Evolutionary conservation across 352 stramenopile species (phyloP), one percentile per base, ranked within the genome.

Genomic region (Phytophthora sp.): DNA sequence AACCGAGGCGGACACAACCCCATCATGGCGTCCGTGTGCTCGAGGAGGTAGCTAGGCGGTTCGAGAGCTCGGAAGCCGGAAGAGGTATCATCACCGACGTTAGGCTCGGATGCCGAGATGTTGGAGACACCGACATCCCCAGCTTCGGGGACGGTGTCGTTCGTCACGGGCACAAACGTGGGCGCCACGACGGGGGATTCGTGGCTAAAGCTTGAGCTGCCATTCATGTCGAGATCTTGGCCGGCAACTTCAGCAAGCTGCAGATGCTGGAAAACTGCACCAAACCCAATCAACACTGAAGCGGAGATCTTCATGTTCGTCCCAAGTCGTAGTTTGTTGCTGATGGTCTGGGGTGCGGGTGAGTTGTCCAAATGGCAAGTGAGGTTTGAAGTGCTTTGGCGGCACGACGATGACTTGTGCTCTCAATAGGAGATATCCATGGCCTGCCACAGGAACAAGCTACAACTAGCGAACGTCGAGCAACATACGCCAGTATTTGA

Each of bases 1-100:
- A 84, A 86, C 53, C 80, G 79, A 15, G 83, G 82, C 27, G 82
- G 78, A 57, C 72, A 81, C 27, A 89, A 71, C 2, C 53, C 69
- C 54, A 62, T 66, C 68, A 87, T 85, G 26, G 77, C 80, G 44
- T 87, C 76, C 6, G 80, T 89, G 51, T 71, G 64, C 55, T 82
- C 64, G n/a, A 89, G 42, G 39, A 87, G 67, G 36, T 69, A 73
- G 9, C 39, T 62, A 4, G 80, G 73, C 5, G 73, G 73, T 29
- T 73, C 61, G 9, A 69, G n/a, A 29, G 69, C 65, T 52, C 30
- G 60, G 42, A 74, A 67, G 26, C 30, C 50, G 16, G 65, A 65
- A 9, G 62, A 59, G 24, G 9, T 23, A 8, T 31, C 52, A 13
- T 61, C 49, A 52, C 50, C 58, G 11, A 70, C 42, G 21, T 57